Evolutionary conservation across 441 rosid species (phyloP), one percentile per base, ranked within the genome.

Genomic region (Theobroma grandiflorum): DNA sequence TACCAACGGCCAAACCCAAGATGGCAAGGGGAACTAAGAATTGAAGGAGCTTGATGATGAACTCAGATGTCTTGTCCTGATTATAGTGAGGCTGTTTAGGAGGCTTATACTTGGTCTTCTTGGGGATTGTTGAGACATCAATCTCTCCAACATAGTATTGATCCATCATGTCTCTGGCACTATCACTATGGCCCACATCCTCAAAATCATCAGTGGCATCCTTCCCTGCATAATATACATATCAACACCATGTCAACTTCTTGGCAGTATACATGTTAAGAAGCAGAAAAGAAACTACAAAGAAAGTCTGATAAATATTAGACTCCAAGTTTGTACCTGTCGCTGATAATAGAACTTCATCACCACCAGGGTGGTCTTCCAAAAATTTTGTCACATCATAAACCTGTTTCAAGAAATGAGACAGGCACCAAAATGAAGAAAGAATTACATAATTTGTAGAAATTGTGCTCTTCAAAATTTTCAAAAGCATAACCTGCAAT

Each of bases 341-440:
- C 72, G 92, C 86, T 33, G 91, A 86, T 81, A 91, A 81, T 74
- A 91, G 78, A 80, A 91, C 93, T 33, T 90, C 92, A 64, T 90
- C 92, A 15, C 94, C 93, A 50, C 93, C 91, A 14, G 93, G 94
- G 78, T 91, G 93, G 74, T 89, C 93, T 75, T 89, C 90, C 87
- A 91, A 84, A 50, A 89, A 91, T 63, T 87, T 87, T 55, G 94
- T 89, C 79, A 89, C 91, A 59, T 89, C 84, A 43, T 91, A 91
- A 26, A 91, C 93, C 94, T 91, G 74, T 63, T 77, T 26, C 42
- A 49, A 79, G 71, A 78, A 22, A 40, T n/a, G 16, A 61, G 70
- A 16, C 65, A 2, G 52, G 6, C 15, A 22, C 53, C 43, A 7
- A 42, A 12, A 52, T 63, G 10, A 75, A 69, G 22, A 3, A 16